phyloP scores from a whole-genome alignment of 2,329 filamentous ascomycete genomes.

The Torrubiellomyces zombiae region DNA sequence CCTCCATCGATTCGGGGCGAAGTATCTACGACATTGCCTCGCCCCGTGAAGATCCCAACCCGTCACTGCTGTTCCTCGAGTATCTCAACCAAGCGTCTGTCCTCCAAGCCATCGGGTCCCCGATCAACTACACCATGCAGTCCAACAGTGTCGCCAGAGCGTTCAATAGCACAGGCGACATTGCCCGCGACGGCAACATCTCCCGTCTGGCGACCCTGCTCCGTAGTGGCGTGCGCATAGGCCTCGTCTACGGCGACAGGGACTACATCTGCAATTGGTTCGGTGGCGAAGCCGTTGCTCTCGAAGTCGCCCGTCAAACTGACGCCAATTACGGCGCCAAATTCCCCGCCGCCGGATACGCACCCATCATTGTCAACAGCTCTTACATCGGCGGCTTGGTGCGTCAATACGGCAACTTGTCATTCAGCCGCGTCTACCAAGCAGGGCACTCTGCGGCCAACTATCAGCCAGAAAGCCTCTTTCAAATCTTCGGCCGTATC shows the following conservation, averaged over 20 bases:
- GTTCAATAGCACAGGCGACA: constrained; percentile 39
- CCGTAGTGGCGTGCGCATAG: constrained; percentile 47
- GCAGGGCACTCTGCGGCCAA: constrained; percentile 46
- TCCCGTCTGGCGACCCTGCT: constrained; percentile 43
- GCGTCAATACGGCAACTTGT: constrained; percentile 60
- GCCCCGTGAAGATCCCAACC: constrained; percentile 39
- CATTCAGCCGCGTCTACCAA: constrained; percentile 50
- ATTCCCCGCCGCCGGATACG: constrained; percentile 55
- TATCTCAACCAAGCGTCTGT: constrained; percentile 47
- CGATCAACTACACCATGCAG: constrained; percentile 39
- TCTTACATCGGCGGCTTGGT: constrained; percentile 56
- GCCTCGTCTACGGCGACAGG: constrained; percentile 52
- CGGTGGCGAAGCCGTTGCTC: constrained; percentile 58
- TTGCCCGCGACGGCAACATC: constrained; percentile 44
- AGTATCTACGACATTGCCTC: constrained; percentile 47
- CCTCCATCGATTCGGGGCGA: constrained; percentile 38
- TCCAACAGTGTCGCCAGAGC: constrained; percentile 28
- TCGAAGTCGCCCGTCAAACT: constrained; percentile 38
- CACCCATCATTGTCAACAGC: constrained; percentile 51
- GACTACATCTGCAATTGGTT: constrained; percentile 52
- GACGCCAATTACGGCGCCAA: constrained; percentile 27
- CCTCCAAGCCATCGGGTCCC: constrained; percentile 43
- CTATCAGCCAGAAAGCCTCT: constrained; percentile 42
- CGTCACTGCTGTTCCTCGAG: constrained; percentile 40
- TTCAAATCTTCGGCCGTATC: constrained; percentile 44